Conservation (phyloP, 179 eudicot genomes). For the Vitellaria paradoxa region DNA sequence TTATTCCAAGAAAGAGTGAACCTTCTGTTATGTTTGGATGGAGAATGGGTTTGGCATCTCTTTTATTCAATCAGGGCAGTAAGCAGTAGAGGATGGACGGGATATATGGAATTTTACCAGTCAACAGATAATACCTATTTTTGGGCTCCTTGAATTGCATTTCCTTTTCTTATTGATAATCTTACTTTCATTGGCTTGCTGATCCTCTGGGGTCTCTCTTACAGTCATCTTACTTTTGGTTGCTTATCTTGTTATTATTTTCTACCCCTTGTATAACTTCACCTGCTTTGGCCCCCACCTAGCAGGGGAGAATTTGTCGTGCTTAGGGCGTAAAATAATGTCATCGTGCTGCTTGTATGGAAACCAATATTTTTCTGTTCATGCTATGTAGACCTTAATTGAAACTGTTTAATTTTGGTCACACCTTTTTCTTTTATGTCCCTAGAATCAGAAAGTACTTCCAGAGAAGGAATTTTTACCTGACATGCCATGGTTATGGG, state of each 20-base stretch:
- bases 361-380: no score
- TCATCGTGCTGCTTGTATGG: no score
- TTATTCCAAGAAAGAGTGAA: slow-evolving; percentile 32
- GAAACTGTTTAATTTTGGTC: no score
- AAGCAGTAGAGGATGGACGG: slow-evolving; percentile 10
- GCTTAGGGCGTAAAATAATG: no score
- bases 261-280: no score
- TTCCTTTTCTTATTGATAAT: not conserved
- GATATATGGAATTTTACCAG: not conserved
- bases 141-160: slow-evolving; percentile 1
- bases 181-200: not conserved
- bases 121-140: not conserved
- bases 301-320: no score
- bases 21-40: slow-evolving; percentile 40
- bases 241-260: not conserved
- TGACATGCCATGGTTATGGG: no score
- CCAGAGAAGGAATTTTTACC: no score
- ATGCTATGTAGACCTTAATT: no score
- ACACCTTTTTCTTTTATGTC: no score
- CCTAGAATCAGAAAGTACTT: no score
- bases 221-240: not conserved
- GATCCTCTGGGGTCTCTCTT: not conserved
- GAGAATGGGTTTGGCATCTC: slow-evolving; percentile 49
- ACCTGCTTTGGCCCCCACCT: no score
- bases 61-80: slow-evolving; percentile 38